Evolutionary conservation across 2,329 filamentous ascomycete genomes (phyloP), one percentile per base, ranked within the genome.

Genomic region (Orbilia brochopaga): DNA sequence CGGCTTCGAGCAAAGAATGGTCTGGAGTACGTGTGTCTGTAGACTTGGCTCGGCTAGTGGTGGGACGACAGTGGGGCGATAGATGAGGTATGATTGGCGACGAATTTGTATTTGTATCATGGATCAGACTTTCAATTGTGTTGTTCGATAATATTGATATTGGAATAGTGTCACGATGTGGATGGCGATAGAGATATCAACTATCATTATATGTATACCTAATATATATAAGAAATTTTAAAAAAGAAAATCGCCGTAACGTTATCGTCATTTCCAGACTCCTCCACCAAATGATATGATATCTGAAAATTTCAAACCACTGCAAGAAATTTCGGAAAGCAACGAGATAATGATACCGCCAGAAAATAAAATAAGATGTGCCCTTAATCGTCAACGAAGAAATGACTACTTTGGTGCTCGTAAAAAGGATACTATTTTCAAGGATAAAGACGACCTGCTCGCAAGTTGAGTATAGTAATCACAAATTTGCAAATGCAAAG

Each of bases 361-460:
- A 42, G 37, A 4, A 15, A 5, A 42, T 6, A 3, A 32, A 32
- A 32, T 32, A 32, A 32, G 27, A 32, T 32, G 27, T 32, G 13
- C 37, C 37, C 13, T 15, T 54, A 30, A 35, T 35, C 51, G 6
- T 15, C 17, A 44, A 56, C 8, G n/a, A 24, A 17, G 23, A 50
- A 48, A 44, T 48, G 23, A 17, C 55, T 35, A 40, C 55, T 40
- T 42, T 51, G n/a, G n/a, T 21, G 24, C 44, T 10, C n/a, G 21
- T 5, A 21, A 5, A 13, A 42, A 42, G 17, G 8, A 48, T 48
- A 44, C 40, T 58, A 53, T 61, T 61, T 57, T 55, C 50, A 65
- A 70, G 60, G 10, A 58, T 27, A 30, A 62, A 70, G 60, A 65
- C 60, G 32, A 56, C 67, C 67, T 61, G 58, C 60, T 72, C 54